A percentile compares a stretch with the other conserved stretches of the same genome.
Conservation (phyloP, 495 filamentous ascomycete genomes). For the Penicillium waksmanii region DNA sequence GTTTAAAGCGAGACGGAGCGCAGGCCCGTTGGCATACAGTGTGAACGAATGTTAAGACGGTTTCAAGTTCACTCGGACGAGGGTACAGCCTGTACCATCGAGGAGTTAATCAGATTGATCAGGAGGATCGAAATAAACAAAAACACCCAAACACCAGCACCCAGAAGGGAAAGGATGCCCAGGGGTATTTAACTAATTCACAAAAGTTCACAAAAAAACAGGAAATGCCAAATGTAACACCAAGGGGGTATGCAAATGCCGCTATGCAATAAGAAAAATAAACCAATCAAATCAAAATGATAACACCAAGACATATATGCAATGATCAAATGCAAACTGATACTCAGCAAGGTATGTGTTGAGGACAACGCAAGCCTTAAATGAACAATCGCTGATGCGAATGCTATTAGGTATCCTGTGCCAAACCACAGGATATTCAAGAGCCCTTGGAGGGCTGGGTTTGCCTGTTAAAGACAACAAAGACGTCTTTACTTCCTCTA, state of each 20-base stretch:
- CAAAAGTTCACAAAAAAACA: slow-evolving; percentile 20
- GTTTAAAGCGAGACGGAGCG: background rate
- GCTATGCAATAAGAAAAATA: slow-evolving; percentile 17
- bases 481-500: background rate
- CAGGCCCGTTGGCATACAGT: slow-evolving; percentile 10
- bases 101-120: slow-evolving; percentile 33
- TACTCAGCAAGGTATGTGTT: background rate
- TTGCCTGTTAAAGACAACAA: background rate
- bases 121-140: slow-evolving; percentile 10
- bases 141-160: slow-evolving; percentile 16
- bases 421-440: background rate
- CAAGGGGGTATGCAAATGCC: slow-evolving; percentile 3
- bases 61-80: slow-evolving; percentile 29
- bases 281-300: slow-evolving; percentile 18
- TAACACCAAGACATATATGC: slow-evolving; percentile 10
- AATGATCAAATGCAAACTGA: slow-evolving; percentile 3
- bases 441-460: background rate
- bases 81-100: slow-evolving; percentile 28
- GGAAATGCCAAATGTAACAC: slow-evolving; percentile 9
- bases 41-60: slow-evolving; percentile 20
- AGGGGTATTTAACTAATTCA: slow-evolving; percentile 30
- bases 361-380: too few species aligned
- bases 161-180: slow-evolving; percentile 15
- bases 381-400: background rate
- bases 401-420: background rate